Evolutionary conservation across 257 asterid genomes (phyloP).

Genomic region (Anisodus tanguticus): DNA sequence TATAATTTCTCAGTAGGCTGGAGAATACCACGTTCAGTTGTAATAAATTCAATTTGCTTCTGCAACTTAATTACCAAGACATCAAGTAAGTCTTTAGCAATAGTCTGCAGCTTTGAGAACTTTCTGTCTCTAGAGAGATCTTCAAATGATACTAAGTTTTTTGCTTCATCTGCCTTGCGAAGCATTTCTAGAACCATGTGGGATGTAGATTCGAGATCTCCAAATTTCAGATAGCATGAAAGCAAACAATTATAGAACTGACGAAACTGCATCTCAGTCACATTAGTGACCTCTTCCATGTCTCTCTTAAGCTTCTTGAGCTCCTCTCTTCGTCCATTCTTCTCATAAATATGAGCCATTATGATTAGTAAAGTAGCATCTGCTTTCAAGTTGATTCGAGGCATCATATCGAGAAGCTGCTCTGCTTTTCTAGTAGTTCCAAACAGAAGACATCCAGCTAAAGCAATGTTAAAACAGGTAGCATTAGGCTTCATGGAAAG

Average conservation of each 20-base stretch:
- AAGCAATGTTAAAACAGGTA: slow-evolving; percentile 62
- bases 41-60: slow-evolving; percentile 68
- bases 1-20: slow-evolving; percentile 79
- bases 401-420: slow-evolving; percentile 93
- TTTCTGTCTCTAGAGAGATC: slow-evolving; percentile 66
- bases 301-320: slow-evolving; percentile 81
- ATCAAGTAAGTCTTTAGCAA: slow-evolving; percentile 66
- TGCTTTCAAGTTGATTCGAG: slow-evolving; percentile 71
- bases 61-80: slow-evolving; percentile 58
- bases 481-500: slow-evolving; percentile 50
- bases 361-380: slow-evolving; percentile 67
- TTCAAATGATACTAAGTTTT: slow-evolving; percentile 49
- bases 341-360: slow-evolving; percentile 83
- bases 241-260: slow-evolving; percentile 81
- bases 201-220: slow-evolving; percentile 80
- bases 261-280: slow-evolving; percentile 66
- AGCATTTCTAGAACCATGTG: slow-evolving; percentile 91
- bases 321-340: slow-evolving; percentile 84
- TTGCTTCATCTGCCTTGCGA: slow-evolving; percentile 56
- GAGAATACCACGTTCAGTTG: slow-evolving; percentile 81
- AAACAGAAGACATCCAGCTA: slow-evolving; percentile 82
- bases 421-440: slow-evolving; percentile 89
- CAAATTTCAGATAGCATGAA: slow-evolving; percentile 80
- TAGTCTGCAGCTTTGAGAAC: slow-evolving; percentile 58
- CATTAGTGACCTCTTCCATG: slow-evolving; percentile 67